Percentiles rank a stretch among this genome's conserved stretches.
phyloP scores from a whole-genome alignment of 116 monocot species.

The Zostera marina region DNA sequence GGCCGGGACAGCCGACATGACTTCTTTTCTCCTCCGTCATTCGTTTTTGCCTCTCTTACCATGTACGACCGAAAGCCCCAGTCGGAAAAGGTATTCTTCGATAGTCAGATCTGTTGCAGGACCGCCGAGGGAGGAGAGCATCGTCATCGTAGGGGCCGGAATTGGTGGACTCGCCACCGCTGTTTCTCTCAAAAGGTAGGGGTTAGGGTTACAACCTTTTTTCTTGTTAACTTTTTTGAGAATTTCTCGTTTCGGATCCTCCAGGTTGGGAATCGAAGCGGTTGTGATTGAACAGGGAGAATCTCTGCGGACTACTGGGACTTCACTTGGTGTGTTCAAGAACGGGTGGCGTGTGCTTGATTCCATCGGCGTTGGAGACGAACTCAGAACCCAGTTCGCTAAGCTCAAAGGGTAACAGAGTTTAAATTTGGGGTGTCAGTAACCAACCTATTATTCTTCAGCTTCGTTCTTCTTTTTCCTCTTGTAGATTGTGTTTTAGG shows the following conservation, averaged over 20 bases:
- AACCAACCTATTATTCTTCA: too few relatives aligned
- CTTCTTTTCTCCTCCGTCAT: not conserved
- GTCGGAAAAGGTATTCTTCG: not conserved
- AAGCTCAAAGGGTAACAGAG: conserved; percentile 17
- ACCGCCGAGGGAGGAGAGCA: conserved; percentile 7
- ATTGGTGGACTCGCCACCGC: conserved; percentile 21
- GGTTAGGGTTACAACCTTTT: not conserved
- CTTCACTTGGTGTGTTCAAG: conserved; percentile 84
- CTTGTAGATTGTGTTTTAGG: conserved; percentile 51
- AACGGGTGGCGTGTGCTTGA: conserved; percentile 90
- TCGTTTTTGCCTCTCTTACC: not conserved
- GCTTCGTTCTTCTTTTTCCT: conserved; percentile 21
- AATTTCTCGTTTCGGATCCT: not conserved
- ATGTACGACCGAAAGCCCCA: not conserved
- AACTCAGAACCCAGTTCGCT: conserved; percentile 31
- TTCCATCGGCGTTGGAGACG: conserved; percentile 65
- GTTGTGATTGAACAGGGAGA: conserved; percentile 63
- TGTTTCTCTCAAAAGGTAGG: conserved; percentile 6
- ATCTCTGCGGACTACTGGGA: conserved; percentile 68
- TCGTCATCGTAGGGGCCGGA: conserved; percentile 18
- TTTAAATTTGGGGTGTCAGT: too few relatives aligned
- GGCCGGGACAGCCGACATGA: too few relatives aligned
- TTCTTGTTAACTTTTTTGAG: not conserved
- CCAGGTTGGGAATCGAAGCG: conserved; percentile 12
- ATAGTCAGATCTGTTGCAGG: not conserved